These are phyloP conservation scores for Oryza officinalis DNA, from an alignment of 176 grass and related monocot genomes.

Conservation along the genomic window DNA sequence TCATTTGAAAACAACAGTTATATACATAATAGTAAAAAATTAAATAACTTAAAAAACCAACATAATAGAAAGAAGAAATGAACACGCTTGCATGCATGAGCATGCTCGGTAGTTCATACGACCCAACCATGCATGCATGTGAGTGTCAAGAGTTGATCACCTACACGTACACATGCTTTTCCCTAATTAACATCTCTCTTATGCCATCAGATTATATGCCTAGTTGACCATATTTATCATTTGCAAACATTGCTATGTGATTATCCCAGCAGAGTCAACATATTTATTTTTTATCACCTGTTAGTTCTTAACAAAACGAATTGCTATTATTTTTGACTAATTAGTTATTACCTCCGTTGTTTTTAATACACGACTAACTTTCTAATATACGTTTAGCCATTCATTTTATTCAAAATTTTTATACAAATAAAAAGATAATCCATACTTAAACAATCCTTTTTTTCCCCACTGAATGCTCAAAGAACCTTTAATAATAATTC, in stretches of 20 bases:
- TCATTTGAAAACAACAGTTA: neutral
- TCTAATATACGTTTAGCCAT: no score
- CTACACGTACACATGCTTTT: conserved; percentile 38
- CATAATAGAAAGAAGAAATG: neutral
- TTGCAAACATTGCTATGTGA: neutral
- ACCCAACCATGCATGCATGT: conserved; percentile 12
- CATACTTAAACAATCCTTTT: no score
- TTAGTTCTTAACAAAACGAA: neutral
- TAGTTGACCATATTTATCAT: neutral
- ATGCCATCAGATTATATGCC: conserved; percentile 28
- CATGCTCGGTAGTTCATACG: conserved; percentile 27
- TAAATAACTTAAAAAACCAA: neutral
- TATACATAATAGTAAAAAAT: neutral
- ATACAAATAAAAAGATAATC: no score
- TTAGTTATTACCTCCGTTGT: no score
- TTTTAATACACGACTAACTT: no score
- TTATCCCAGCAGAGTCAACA: neutral
- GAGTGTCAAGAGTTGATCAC: conserved; percentile 60
- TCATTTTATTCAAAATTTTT: no score
- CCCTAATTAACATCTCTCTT: neutral
- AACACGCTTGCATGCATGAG: neutral
- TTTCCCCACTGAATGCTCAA: no score
- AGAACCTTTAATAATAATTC: no score
- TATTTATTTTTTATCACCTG: neutral
- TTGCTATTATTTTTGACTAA: no score